A percentile compares a stretch with the other conserved stretches of the same genome.
phyloP scores from a whole-genome alignment of 2,329 filamentous ascomycete species.

The Fusarium devonianum region DNA sequence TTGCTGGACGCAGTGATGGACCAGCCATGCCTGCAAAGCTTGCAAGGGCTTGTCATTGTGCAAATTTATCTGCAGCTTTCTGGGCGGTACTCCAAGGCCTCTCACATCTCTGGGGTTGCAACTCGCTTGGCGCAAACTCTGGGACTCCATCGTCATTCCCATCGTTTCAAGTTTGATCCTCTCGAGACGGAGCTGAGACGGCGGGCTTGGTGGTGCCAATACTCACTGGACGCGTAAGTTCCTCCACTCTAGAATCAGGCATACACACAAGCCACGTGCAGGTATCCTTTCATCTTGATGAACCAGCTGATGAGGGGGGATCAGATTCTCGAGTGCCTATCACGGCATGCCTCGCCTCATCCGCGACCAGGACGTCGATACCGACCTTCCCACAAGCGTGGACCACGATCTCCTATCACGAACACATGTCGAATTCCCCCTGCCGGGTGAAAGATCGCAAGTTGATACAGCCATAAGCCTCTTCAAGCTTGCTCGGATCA shows the following conservation, averaged over 20 bases:
- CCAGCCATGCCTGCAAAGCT: slow-evolving; percentile 26
- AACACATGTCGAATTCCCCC: slow-evolving; percentile 34
- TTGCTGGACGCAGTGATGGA: slow-evolving; percentile 26
- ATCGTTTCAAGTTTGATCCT: slow-evolving; percentile 40
- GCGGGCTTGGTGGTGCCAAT: slow-evolving; percentile 41
- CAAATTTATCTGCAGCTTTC: slow-evolving; percentile 39
- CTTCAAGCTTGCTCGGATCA: slow-evolving; percentile 38
- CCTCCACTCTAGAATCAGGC: no score
- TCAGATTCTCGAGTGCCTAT: slow-evolving; percentile 36
- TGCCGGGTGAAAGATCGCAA: slow-evolving; percentile 38
- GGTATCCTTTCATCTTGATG: no score
- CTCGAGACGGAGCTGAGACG: slow-evolving; percentile 38
- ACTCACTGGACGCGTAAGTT: slow-evolving; percentile 37
- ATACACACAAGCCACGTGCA: no score
- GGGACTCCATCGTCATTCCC: slow-evolving; percentile 38
- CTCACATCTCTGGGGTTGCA: slow-evolving; percentile 36
- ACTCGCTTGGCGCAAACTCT: slow-evolving; percentile 37
- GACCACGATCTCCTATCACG: slow-evolving; percentile 37
- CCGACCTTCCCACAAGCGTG: slow-evolving; percentile 35
- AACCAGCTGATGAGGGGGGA: no score
- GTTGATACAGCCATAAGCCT: slow-evolving; percentile 36
- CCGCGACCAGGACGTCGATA: slow-evolving; percentile 39
- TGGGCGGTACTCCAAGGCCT: slow-evolving; percentile 30
- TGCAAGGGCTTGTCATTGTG: slow-evolving; percentile 34
- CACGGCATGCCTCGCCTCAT: slow-evolving; percentile 41